A percentile compares a stretch with the other conserved stretches of the same genome.
These are phyloP conservation scores for Diaporthe australafricana DNA, from an alignment of 2,329 filamentous ascomycete species.

Conservation along the genomic window DNA sequence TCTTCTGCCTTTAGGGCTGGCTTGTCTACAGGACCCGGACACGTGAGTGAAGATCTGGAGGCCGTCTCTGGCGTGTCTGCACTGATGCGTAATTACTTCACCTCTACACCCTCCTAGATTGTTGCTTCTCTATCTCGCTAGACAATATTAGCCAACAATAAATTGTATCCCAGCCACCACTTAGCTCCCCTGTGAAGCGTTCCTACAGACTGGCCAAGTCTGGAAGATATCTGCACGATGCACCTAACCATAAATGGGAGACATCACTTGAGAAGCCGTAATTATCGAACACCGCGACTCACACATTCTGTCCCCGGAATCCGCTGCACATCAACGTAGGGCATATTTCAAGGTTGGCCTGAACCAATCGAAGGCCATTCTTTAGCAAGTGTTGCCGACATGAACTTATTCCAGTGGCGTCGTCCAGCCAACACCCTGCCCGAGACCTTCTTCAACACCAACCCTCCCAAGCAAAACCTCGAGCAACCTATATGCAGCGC, in stretches of 20 bases:
- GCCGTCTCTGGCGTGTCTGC: no score
- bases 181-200: no score
- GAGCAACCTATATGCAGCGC: conserved; percentile 29
- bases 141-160: not conserved
- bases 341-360: no score
- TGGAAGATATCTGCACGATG: not conserved
- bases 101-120: not conserved
- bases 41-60: not conserved
- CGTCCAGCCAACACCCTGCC: conserved; percentile 5
- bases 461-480: conserved; percentile 33
- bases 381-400: not conserved
- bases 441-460: conserved; percentile 27
- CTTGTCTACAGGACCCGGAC: not conserved
- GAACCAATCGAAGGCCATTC: not conserved
- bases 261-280: not conserved
- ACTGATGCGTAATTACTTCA: no score
- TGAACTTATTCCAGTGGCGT: not conserved
- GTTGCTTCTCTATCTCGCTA: not conserved
- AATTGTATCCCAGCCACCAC: not conserved
- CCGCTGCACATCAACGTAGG: no score
- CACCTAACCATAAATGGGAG: not conserved
- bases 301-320: no score
- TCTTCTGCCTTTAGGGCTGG: not conserved
- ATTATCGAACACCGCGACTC: not conserved
- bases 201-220: not conserved